Conservation (phyloP, 169 alveolate species). For the Cyclospora cayetanensis region DNA sequence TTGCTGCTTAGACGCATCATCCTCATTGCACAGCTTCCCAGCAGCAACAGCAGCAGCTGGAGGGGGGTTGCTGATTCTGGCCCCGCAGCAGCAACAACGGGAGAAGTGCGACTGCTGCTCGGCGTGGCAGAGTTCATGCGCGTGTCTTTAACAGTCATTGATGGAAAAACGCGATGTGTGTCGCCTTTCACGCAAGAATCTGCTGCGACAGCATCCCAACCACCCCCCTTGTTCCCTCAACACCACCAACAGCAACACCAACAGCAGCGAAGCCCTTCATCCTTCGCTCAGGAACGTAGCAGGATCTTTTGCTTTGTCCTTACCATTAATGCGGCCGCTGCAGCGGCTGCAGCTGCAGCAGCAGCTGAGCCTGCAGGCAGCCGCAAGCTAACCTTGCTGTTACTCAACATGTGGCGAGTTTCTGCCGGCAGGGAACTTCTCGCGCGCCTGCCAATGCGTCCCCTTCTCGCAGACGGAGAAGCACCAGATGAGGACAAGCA, state of each 20-base stretch:
- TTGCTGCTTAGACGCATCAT: neutral
- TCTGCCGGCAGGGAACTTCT: neutral
- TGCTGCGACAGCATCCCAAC: neutral
- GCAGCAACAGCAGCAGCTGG: constrained; percentile 27
- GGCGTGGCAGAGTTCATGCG: neutral
- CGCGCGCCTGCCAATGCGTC: neutral
- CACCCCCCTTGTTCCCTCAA: neutral
- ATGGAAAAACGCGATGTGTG: constrained; percentile 53
- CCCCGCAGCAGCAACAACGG: neutral
- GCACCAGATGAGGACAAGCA: neutral
- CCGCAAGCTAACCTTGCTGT: neutral
- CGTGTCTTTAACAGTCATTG: neutral
- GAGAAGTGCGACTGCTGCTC: neutral
- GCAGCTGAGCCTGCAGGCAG: neutral
- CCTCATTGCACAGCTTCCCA: neutral
- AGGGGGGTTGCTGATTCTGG: neutral
- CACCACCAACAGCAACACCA: neutral
- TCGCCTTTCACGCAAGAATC: constrained; percentile 37
- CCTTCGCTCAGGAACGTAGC: neutral
- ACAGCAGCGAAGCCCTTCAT: neutral
- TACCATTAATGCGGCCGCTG: neutral
- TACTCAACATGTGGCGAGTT: neutral
- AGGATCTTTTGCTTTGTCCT: neutral
- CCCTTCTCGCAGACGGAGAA: neutral
- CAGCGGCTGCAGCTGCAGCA: constrained; percentile 14